Evolutionary conservation across 495 filamentous ascomycete species (phyloP), one percentile per base, ranked within the genome.

Genomic region (Hypoxylon crocopeplum): DNA sequence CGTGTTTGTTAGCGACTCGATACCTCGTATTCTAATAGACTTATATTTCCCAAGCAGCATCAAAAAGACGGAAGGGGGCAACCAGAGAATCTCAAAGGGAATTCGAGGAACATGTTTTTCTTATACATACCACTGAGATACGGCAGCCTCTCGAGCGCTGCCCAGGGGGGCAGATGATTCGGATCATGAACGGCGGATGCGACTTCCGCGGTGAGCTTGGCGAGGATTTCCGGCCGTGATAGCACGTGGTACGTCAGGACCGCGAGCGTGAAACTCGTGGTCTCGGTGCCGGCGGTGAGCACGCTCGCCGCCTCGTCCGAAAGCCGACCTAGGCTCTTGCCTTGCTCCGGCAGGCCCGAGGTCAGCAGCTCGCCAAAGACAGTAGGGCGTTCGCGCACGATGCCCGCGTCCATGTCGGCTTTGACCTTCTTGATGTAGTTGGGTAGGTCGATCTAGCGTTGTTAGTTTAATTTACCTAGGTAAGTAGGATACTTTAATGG

Each of bases 211-310:
- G 69, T 68, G 8, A 79, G 59, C 22, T 52, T 66, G 0, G 24
- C 8, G 3, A 72, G 30, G n/a, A 71, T 60, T 0, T 51, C 5
- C 0, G 70, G 69, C 24, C 74, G 71, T 10, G 62, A 56, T 5
- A 79, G 63, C 16, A 80, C 12, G 56, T 74, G 62, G 47, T 70
- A 79, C 15, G 72, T 73, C 5, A 69, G 55, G 42, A 72, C 65
- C 0, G 65, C 56, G 4, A 77, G 42, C 12, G 78, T 71, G 37
- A 70, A 72, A 6, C 71, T 75, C 1, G 74, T 77, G 2, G 78
- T 83, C 47, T 77, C 76, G 20, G 71, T 74, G n/a, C 83, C 83
- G 5, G 78, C 82, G 5, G 66, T 69, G 10, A 83, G 59, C 1
- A 85, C 45, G 4, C 69, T 60, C 19, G 69, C 59, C 4, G 75